Conservation (phyloP, 805 yeast genomes). For the Grigorovia humatica region DNA sequence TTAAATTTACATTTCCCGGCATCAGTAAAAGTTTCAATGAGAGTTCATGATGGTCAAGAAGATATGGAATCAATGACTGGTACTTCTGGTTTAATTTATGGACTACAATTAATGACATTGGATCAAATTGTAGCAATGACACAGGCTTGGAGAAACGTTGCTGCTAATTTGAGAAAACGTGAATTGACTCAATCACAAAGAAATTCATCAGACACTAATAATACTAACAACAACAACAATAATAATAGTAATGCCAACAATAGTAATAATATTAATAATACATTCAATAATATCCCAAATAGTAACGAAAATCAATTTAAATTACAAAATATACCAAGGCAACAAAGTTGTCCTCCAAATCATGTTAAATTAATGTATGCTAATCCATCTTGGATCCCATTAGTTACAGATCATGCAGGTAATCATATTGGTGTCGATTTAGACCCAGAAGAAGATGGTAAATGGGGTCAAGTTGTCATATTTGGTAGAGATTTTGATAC, state of each 20-base stretch:
- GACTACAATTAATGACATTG: constrained; percentile 66
- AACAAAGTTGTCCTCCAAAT: constrained; percentile 69
- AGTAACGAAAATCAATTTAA: constrained; percentile 25
- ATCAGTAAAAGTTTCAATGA: constrained; percentile 69
- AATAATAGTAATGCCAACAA: no score
- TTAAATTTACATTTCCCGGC: constrained; percentile 64
- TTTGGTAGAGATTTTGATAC: constrained; percentile 93
- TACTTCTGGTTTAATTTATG: constrained; percentile 64
- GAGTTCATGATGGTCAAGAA: constrained; percentile 87
- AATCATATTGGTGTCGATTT: constrained; percentile 88
- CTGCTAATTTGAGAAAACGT: constrained; percentile 32
- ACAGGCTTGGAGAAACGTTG: constrained; percentile 73
- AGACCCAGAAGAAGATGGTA: constrained; percentile 68
- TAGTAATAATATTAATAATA: no score
- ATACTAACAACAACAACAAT: constrained; percentile 8
- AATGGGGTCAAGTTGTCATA: constrained; percentile 82
- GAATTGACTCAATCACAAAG: background rate
- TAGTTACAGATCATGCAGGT: constrained; percentile 80
- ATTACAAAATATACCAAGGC: constrained; percentile 37
- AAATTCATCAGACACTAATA: background rate
- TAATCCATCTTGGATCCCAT: constrained; percentile 87
- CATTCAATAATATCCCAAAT: background rate
- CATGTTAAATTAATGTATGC: constrained; percentile 68
- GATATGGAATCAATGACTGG: constrained; percentile 62
- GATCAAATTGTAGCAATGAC: constrained; percentile 77